Conservation (phyloP, 108 stramenopile species). For the Asterionellopsis glacialis region DNA sequence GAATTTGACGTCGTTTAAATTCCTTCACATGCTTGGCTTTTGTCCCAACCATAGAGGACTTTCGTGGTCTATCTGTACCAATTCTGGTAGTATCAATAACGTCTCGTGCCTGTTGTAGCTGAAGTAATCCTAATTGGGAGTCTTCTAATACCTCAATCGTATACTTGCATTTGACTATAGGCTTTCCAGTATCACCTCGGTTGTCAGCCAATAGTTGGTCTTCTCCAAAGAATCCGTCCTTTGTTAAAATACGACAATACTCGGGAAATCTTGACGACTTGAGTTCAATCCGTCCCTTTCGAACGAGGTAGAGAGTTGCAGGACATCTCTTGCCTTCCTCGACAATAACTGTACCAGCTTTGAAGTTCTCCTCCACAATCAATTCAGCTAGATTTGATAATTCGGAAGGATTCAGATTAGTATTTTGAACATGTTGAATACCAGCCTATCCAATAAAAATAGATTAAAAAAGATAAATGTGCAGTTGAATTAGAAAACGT, state of each 20-base stretch:
- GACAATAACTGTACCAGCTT: conserved; percentile 30
- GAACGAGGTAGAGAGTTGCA: conserved; percentile 55
- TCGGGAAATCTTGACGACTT: conserved; percentile 15
- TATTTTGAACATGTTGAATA: background rate
- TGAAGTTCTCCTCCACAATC: background rate
- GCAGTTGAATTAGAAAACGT: too few relatives aligned
- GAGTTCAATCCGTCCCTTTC: conserved; percentile 44
- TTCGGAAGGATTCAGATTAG: background rate
- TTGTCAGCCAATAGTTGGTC: conserved; percentile 37
- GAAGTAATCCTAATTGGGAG: conserved; percentile 54
- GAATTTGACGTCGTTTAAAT: conserved; percentile 47
- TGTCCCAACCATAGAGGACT: too few relatives aligned
- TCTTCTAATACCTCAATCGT: conserved; percentile 45
- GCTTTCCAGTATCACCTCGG: too few relatives aligned
- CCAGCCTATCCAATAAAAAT: too few relatives aligned
- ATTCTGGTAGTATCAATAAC: conserved; percentile 34
- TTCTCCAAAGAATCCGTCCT: conserved; percentile 65
- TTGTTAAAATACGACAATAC: conserved; percentile 29
- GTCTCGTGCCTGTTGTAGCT: conserved; percentile 54
- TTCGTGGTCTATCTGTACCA: too few relatives aligned
- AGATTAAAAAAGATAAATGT: too few relatives aligned
- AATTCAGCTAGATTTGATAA: background rate
- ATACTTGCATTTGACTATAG: conserved; percentile 32
- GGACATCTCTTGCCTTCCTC: conserved; percentile 49
- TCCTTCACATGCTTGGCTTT: conserved; percentile 7